A percentile compares a stretch with the other conserved stretches of the same genome.
phyloP scores from a whole-genome alignment of 2,329 filamentous ascomycete genomes.

The Alternaria panax region DNA sequence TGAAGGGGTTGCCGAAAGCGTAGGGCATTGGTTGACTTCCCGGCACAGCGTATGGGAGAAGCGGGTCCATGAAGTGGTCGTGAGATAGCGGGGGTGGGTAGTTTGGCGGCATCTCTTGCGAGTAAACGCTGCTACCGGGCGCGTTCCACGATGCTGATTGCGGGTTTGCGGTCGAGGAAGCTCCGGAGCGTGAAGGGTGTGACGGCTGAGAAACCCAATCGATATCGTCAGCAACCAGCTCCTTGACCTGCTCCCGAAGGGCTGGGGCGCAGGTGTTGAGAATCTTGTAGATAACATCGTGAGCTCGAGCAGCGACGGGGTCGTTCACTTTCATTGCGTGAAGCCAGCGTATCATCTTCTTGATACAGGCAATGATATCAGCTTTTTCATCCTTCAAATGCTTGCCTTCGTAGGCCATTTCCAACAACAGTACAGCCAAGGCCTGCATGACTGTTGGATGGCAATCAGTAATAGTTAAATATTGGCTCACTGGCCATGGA shows the following conservation, averaged over 20 bases:
- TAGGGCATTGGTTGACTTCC: not conserved
- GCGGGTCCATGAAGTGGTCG: not conserved
- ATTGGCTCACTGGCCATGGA: not conserved
- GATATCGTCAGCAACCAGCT: slow-evolving; percentile 14
- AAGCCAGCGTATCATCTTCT: slow-evolving; percentile 47
- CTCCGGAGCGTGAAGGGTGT: not conserved
- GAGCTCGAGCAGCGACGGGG: slow-evolving; percentile 43
- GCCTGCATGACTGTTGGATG: slow-evolving; percentile 46
- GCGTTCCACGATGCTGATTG: not conserved
- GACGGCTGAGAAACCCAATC: not conserved
- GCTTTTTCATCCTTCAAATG: slow-evolving; percentile 37
- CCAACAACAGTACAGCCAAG: slow-evolving; percentile 47
- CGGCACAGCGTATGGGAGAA: not conserved
- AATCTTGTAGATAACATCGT: slow-evolving; percentile 26
- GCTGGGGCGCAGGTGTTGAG: slow-evolving; percentile 21
- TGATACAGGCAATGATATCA: slow-evolving; percentile 37
- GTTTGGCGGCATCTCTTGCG: not conserved
- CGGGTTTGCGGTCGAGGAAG: not conserved
- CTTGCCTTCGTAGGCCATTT: slow-evolving; percentile 41
- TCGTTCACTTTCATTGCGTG: slow-evolving; percentile 39
- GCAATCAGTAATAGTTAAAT: not conserved
- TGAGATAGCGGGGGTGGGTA: not conserved
- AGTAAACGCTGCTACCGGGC: not conserved
- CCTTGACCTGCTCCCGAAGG: slow-evolving; percentile 22
- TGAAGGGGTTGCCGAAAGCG: slow-evolving; percentile 30